Conservation (phyloP, 2,329 filamentous ascomycete genomes). For the Scedosporium aurantiacum region DNA sequence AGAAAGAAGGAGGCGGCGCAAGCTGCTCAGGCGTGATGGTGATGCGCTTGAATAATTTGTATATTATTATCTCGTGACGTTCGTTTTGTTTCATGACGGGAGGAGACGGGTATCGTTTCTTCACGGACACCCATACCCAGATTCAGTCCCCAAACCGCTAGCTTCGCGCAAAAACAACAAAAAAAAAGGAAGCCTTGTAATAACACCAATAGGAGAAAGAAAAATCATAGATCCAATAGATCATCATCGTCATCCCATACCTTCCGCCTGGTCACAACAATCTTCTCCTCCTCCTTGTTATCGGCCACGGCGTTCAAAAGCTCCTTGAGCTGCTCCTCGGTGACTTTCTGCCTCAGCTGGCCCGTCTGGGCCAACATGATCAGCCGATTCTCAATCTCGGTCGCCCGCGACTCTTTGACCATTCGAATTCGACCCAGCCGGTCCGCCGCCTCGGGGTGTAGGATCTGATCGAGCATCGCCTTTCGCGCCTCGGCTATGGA, state of each 20-base stretch:
- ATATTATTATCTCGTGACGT: too few relatives aligned
- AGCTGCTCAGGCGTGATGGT: background rate
- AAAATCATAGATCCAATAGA: constrained; percentile 47
- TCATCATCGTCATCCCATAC: constrained; percentile 78
- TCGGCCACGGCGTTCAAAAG: constrained; percentile 77
- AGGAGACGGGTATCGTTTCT: too few relatives aligned
- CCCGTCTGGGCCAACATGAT: constrained; percentile 84
- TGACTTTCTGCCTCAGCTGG: constrained; percentile 78
- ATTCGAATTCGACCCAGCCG: constrained; percentile 87
- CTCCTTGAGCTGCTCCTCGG: constrained; percentile 87
- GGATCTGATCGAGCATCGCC: constrained; percentile 79
- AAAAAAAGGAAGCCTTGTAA: background rate
- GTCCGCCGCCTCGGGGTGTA: constrained; percentile 86
- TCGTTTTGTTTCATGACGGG: too few relatives aligned
- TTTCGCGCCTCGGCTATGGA: constrained; percentile 54
- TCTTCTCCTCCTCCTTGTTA: constrained; percentile 67
- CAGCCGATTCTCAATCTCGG: constrained; percentile 82
- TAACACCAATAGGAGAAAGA: background rate
- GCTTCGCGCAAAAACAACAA: background rate
- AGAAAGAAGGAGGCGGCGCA: constrained; percentile 34
- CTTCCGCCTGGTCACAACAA: constrained; percentile 75
- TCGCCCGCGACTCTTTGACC: constrained; percentile 84
- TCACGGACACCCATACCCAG: too few relatives aligned
- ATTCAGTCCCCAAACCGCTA: too few relatives aligned
- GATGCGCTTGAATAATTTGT: background rate